Conservation (phyloP, 345 rosid species). For the Gossypium arboreum region DNA sequence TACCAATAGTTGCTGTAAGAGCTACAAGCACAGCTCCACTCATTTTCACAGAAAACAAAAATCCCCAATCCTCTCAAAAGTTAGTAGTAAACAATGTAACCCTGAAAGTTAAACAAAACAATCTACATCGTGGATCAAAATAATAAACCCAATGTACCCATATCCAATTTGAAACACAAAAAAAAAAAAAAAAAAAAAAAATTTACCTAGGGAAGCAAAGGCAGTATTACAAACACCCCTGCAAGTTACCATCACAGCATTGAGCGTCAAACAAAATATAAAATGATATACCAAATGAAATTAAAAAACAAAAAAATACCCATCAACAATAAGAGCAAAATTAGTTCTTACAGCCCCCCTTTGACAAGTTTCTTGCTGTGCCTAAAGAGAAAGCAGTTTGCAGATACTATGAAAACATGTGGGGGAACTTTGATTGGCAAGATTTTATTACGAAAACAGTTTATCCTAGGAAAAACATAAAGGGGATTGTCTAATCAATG, state of each 20-base stretch:
- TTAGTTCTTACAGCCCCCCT: background rate
- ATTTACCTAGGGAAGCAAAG: background rate
- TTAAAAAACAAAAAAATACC: background rate
- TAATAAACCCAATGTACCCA: conserved; percentile 19
- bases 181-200: conserved; percentile 9
- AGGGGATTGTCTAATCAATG: conserved; percentile 6
- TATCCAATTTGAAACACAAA: conserved; percentile 24
- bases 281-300: background rate
- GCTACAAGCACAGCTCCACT: conserved; percentile 89
- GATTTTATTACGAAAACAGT: background rate
- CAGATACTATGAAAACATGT: background rate
- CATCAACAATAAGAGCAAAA: background rate
- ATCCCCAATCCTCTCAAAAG: conserved; percentile 8
- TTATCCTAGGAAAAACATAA: background rate
- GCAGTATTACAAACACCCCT: conserved; percentile 24
- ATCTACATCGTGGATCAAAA: background rate
- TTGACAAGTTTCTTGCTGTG: background rate
- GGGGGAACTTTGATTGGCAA: no score
- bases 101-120: background rate
- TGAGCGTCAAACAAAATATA: no score
- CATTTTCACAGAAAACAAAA: conserved; percentile 40
- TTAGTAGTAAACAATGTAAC: background rate
- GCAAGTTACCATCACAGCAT: no score
- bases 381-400: background rate
- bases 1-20: conserved; percentile 85